Base-by-base conservation (phyloP, 352 stramenopile species). In the Peronospora farinosa region DNA sequence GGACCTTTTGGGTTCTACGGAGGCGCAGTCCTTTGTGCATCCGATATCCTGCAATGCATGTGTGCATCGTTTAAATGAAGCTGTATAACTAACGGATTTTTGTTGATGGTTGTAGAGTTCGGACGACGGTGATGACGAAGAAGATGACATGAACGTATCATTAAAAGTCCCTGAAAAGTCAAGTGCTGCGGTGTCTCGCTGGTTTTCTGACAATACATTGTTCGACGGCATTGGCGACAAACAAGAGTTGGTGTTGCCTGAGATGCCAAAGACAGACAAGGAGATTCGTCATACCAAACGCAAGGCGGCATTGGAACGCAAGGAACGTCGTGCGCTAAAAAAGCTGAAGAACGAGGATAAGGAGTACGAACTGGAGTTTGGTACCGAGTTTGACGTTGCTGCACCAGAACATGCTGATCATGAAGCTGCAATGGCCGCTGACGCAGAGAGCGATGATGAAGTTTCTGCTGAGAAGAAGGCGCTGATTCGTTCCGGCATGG, bases 181-280 rank as follows among this genome's bases (percentile, higher is more conserved):
- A 5, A 91, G 65, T 27, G 81, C 81, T 7, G 83, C 78, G 0
- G 78, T 92, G 4, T 83, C 73, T 12, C 81, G 84, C 0, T 94
- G 84, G 84, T 94, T 94, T 21, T 87, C 77, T 0, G 78, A 79
- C 41, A 94, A 92, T 66, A 76, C 90, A 42, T 49, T 94, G 0
- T 94, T 94, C 27, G 78, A 89, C 0, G 74, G 74, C 9, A 75
- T 92, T 1, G 71, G 86, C 2, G 67, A 86, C 1, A 80, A 82
- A 35, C 69, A 87, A 2, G 56, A 57, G 0, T 13, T 64, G 38
- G 36, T 45, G 8, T 25, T 88, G 15, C 66, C 75, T 0, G 79
- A 84, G 8, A 98, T 99, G 88, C 96, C 96, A 0, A 98, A 97
- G 69, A 99, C 96, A 0, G 97, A 99, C 54, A 99, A 99, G 63